These are phyloP conservation scores for Cystobasidium slooffiae DNA, from an alignment of 1,284 basidiomycete species.

Conservation along the genomic window DNA sequence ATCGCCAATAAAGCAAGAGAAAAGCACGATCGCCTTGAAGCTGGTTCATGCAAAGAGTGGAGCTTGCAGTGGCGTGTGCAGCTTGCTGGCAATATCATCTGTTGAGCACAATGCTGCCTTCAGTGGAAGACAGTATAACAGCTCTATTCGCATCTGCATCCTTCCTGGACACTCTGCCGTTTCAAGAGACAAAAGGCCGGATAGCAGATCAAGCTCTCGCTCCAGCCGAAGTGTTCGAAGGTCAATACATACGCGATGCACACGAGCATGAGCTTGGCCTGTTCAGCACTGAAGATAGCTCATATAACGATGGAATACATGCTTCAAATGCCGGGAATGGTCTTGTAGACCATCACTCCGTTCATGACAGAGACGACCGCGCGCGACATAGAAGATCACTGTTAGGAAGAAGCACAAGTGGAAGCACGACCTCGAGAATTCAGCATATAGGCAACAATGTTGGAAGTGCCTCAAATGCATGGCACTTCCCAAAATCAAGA, in stretches of 20 bases:
- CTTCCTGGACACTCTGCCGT: constrained; percentile 37
- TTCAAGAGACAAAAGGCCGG: constrained; percentile 5
- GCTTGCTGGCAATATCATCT: neutral
- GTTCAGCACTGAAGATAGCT: constrained; percentile 42
- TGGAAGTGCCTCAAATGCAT: neutral
- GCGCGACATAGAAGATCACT: constrained; percentile 28
- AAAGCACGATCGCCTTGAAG: neutral
- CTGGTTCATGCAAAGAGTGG: constrained; percentile 1
- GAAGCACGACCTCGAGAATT: constrained; percentile 12
- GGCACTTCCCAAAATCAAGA: constrained; percentile 22
- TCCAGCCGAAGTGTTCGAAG: constrained; percentile 45
- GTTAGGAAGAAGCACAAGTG: constrained; percentile 29
- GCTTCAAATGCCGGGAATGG: neutral
- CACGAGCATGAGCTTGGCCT: constrained; percentile 48
- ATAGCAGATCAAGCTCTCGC: constrained; percentile 46
- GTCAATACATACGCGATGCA: constrained; percentile 48
- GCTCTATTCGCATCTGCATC: constrained; percentile 30
- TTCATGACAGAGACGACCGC: constrained; percentile 10
- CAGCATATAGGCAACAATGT: constrained; percentile 5
- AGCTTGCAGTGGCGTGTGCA: neutral
- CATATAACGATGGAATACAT: constrained; percentile 4
- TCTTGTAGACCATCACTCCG: neutral
- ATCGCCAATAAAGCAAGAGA: neutral
- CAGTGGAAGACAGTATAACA: constrained; percentile 25
- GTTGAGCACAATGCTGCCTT: constrained; percentile 3